Evolutionary conservation across 2,329 filamentous ascomycete genomes (phyloP), one percentile per base, ranked within the genome.

Genomic region (Aspergillus calidoustus): DNA sequence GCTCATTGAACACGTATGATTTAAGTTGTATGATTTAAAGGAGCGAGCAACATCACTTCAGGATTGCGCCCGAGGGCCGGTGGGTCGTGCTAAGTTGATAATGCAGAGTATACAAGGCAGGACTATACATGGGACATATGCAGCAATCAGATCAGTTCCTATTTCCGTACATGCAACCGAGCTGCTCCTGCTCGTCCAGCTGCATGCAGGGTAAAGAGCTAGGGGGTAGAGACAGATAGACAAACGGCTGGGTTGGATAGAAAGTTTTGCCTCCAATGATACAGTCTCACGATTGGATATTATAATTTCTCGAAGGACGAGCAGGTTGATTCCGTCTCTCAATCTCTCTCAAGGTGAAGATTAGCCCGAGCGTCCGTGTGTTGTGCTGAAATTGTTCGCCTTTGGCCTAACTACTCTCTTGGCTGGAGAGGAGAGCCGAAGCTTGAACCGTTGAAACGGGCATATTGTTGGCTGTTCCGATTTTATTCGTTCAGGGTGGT

Each of bases 361-460:
- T 46, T 23, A 38, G 38, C 23, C 28, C 23, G 23, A 19, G 43
- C 13, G 52, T 54, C 52, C 38, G 38, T 54, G 52, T 54, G 52
- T 54, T 54, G 8, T 17, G 52, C 52, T 54, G 52, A 38, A 38
- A 54, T 54, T 44, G 52, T 44, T 23, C 13, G 15, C 31, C 6
- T 17, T 13, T 25, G 44, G 52, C 11, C 22, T 46, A 43, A 25
- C 23, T 38, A 25, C 23, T 38, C 4, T 57, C 54, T 57, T 57
- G 54, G 54, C 54, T 23, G 22, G 46, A 57, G 46, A 50, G 13
- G 15, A 57, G 46, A 57, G 54, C 46, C 46, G 54, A 57, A 57
- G 54, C 54, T 57, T 57, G 54, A 50, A 38, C 46, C 25, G 52
- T 54, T 54, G 23, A 54, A 54, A 28, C 22, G 38, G 46, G 22